Conservation (phyloP, 2,329 filamentous ascomycete species). For the Venturia pyrina region DNA sequence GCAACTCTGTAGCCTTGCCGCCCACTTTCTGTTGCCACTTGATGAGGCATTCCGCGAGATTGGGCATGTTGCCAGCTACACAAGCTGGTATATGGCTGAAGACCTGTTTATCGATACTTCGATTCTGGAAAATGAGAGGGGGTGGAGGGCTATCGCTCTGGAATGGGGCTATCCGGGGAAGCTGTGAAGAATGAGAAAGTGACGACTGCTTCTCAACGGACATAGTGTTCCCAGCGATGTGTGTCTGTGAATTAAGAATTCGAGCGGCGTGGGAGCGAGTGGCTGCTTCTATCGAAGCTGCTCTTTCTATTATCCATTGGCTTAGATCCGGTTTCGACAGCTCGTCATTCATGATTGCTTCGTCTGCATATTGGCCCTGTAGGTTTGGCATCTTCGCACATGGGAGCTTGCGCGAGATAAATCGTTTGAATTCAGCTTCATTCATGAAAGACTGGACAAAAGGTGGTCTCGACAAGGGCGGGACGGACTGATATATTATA, state of each 20-base stretch:
- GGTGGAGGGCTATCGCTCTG: neutral
- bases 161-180: neutral
- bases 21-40: neutral
- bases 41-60: constrained; percentile 13
- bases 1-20: neutral
- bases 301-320: neutral
- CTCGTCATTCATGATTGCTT: neutral
- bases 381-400: neutral
- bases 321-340: neutral
- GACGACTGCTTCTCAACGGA: neutral
- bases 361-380: neutral
- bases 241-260: neutral
- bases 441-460: neutral
- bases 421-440: neutral
- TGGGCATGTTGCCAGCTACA: constrained; percentile 6
- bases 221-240: neutral
- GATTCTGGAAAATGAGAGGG: neutral
- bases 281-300: neutral
- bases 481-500: neutral
- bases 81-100: neutral
- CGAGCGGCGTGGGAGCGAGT: neutral
- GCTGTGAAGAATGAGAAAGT: neutral
- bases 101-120: neutral
- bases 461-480: neutral
- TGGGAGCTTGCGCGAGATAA: neutral